Evolutionary conservation across 2,329 filamentous ascomycete species (phyloP).

Genomic region (Samsoniella hepiali): DNA sequence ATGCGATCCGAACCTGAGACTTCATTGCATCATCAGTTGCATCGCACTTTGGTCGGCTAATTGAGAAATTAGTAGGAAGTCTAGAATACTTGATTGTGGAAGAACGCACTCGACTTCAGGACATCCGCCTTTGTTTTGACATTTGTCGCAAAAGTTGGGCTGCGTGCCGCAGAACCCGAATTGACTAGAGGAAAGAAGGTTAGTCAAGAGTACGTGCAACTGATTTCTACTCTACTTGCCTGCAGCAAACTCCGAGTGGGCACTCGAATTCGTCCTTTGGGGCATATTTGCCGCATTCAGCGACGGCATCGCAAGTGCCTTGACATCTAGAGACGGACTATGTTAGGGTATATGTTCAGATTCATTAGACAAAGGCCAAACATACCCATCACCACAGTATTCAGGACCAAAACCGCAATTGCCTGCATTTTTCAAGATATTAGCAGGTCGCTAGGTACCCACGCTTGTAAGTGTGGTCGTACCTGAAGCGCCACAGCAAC

Average conservation of each 20-base stretch:
- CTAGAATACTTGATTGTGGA: no score
- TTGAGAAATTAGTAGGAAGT: neutral
- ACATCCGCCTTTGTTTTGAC: slow-evolving; percentile 21
- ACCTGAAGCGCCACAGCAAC: neutral
- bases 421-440: neutral
- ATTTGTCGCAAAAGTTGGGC: slow-evolving; percentile 25
- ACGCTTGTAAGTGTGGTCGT: neutral
- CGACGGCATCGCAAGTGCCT: slow-evolving; percentile 19
- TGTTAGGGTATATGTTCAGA: neutral
- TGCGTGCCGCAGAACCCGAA: slow-evolving; percentile 18
- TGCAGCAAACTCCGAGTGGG: slow-evolving; percentile 21
- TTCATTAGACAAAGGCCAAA: neutral
- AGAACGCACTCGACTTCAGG: neutral
- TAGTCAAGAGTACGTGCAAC: neutral
- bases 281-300: slow-evolving; percentile 21
- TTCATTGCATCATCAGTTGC: slow-evolving; percentile 8
- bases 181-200: neutral
- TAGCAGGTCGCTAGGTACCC: neutral
- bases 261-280: slow-evolving; percentile 7
- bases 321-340: neutral
- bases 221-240: neutral
- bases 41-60: slow-evolving; percentile 8
- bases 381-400: neutral
- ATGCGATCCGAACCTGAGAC: neutral
- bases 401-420: neutral